These are phyloP conservation scores for Kodamaea hsintzibuensis DNA, from an alignment of 805 yeast genomes.

Conservation along the genomic window DNA sequence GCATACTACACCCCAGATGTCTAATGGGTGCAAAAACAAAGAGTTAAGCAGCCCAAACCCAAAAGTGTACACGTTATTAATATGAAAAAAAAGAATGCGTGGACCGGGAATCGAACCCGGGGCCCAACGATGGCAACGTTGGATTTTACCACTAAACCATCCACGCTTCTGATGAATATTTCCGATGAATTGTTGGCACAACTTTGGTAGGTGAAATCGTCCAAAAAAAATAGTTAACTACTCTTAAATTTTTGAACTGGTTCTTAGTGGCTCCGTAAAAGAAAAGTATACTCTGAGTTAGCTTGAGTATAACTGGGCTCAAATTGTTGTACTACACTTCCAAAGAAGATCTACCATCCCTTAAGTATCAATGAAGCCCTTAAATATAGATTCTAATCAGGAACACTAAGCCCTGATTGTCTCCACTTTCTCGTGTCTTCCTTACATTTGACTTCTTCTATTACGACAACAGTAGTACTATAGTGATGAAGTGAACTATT, in stretches of 20 bases:
- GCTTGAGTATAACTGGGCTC: too few relatives aligned
- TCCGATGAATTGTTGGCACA: background rate
- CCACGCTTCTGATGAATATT: background rate
- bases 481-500: too few relatives aligned
- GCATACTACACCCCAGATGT: background rate
- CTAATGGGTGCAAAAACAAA: background rate
- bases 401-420: too few relatives aligned
- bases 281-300: too few relatives aligned
- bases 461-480: background rate
- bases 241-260: too few relatives aligned
- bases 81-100: background rate
- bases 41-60: background rate
- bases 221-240: too few relatives aligned
- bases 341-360: too few relatives aligned
- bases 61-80: slow-evolving; percentile 8
- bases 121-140: slow-evolving; percentile 8
- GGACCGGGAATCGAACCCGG: slow-evolving; percentile 6
- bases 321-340: too few relatives aligned
- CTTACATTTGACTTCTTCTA: background rate
- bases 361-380: too few relatives aligned
- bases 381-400: too few relatives aligned
- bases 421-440: too few relatives aligned
- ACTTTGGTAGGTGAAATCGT: background rate
- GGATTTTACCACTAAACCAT: slow-evolving; percentile 6
- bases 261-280: too few relatives aligned